Conservation (phyloP, 768 basidiomycete genomes). For the Tulasnella sp. region DNA sequence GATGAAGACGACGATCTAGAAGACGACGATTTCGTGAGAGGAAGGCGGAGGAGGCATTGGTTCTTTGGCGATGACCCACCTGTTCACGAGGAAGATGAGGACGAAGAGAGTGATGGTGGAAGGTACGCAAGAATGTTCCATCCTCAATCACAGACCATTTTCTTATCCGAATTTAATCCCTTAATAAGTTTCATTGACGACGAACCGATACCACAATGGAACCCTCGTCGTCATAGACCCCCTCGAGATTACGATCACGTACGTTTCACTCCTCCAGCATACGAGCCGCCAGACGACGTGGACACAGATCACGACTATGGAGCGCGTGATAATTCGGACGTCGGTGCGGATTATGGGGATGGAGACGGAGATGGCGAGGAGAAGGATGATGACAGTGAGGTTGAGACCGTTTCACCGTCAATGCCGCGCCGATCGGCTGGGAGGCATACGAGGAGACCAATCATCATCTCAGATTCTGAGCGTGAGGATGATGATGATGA, state of each 20-base stretch:
- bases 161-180: no score
- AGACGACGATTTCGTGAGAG: background rate
- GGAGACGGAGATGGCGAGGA: background rate
- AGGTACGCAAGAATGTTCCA: background rate
- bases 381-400: no score
- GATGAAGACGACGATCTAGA: slow-evolving; percentile 11
- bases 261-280: background rate
- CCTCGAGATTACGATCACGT: background rate
- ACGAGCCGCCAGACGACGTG: slow-evolving; percentile 23
- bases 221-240: background rate
- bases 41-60: background rate
- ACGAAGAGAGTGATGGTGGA: background rate
- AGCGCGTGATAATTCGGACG: slow-evolving; percentile 19
- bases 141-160: background rate
- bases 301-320: slow-evolving; percentile 28
- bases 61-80: background rate
- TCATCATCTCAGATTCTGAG: no score
- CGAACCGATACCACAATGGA: background rate
- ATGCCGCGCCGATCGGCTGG: no score
- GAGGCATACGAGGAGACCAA: no score
- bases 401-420: no score
- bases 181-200: background rate
- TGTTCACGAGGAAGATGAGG: background rate
- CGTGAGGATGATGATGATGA: no score
- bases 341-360: background rate